Evolutionary conservation across 305 asterid species (phyloP).

Genomic region (Fraxinus baroniana): DNA sequence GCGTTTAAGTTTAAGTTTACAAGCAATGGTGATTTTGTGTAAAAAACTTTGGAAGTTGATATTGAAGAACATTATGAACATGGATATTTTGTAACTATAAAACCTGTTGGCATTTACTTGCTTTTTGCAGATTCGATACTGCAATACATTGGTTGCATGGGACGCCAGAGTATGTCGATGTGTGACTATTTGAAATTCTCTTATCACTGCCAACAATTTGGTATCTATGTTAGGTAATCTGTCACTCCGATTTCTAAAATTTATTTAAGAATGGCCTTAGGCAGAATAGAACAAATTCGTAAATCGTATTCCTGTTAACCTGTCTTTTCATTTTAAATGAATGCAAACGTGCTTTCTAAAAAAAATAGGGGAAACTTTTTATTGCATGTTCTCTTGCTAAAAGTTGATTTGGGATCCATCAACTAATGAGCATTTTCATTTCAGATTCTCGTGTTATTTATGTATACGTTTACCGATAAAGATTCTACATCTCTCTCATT

Average conservation of each 20-base stretch:
- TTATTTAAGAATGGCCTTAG: background rate
- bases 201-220: conserved; percentile 76
- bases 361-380: background rate
- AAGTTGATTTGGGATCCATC: conserved; percentile 3
- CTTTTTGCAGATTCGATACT: conserved; percentile 57
- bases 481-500: conserved; percentile 6
- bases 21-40: background rate
- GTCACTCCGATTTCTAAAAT: conserved; percentile 1
- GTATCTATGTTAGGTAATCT: conserved; percentile 67
- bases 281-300: background rate
- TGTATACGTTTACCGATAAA: background rate
- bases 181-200: conserved; percentile 50
- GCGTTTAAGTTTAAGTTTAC: background rate
- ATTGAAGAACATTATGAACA: background rate
- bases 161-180: conserved; percentile 25
- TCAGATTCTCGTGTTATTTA: conserved; percentile 18
- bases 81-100: background rate
- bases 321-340: conserved; percentile 15
- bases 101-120: conserved; percentile 22
- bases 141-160: conserved; percentile 46
- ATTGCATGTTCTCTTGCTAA: conserved; percentile 12
- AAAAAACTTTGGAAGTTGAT: background rate
- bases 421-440: background rate
- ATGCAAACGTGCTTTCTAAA: background rate
- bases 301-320: conserved; percentile 18